Evolutionary conservation across 1,139 yeast genomes (phyloP).

Genomic region (Taphrina betulina): DNA sequence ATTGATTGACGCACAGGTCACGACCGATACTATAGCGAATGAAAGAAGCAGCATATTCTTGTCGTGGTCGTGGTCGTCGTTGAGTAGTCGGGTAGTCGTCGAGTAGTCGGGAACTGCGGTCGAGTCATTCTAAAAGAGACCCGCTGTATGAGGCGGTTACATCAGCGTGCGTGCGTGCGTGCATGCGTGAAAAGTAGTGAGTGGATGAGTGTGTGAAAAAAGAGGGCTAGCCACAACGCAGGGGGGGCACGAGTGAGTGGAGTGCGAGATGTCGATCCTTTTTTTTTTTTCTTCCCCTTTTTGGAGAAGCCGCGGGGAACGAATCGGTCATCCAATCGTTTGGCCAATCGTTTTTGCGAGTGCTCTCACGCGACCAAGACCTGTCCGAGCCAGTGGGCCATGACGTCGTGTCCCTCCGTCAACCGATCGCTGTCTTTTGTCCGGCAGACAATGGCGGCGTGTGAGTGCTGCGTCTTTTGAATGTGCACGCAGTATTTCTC

Average conservation of each 20-base stretch:
- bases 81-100: no score
- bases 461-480: slow-evolving; percentile 39
- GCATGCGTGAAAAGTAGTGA: no score
- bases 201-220: background rate
- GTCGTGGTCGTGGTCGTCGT: no score
- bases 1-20: slow-evolving; percentile 18
- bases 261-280: background rate
- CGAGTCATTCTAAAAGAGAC: no score
- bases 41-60: background rate
- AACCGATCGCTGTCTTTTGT: slow-evolving; percentile 20
- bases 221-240: background rate
- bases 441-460: slow-evolving; percentile 39
- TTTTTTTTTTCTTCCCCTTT: background rate
- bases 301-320: no score
- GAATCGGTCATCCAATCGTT: no score
- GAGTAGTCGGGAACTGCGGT: no score
- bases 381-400: slow-evolving; percentile 26
- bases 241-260: no score
- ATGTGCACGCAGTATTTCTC: slow-evolving; percentile 42
- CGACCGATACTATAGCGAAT: background rate
- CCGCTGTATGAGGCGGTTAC: no score
- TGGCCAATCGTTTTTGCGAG: no score
- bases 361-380: no score
- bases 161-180: no score
- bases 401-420: slow-evolving; percentile 35